These are phyloP conservation scores for Fusarium pseudograminearum DNA, from an alignment of 2,329 filamentous ascomycete genomes.

Conservation along the genomic window DNA sequence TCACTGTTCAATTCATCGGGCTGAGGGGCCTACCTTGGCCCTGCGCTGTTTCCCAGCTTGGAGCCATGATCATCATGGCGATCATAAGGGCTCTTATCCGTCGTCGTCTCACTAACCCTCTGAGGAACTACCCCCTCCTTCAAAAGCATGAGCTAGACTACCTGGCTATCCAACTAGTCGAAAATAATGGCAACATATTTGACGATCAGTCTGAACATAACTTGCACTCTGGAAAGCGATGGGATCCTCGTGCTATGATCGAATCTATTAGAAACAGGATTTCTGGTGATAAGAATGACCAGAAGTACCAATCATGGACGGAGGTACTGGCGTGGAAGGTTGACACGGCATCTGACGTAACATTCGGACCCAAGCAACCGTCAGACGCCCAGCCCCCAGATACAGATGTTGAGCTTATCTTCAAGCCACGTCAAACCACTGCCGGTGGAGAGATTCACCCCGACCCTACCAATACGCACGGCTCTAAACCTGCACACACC, in stretches of 20 bases:
- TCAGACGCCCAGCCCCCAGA: too few relatives aligned
- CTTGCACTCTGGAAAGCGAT: too few relatives aligned
- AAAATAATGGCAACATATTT: background rate
- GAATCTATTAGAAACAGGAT: too few relatives aligned
- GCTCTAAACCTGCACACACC: too few relatives aligned
- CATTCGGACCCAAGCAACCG: background rate
- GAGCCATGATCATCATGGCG: background rate
- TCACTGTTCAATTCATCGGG: background rate
- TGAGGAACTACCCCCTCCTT: fast-evolving
- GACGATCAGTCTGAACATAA: too few relatives aligned
- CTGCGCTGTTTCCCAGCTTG: background rate
- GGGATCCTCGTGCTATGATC: too few relatives aligned
- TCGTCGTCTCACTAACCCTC: fast-evolving
- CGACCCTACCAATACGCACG: too few relatives aligned
- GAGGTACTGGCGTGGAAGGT: background rate
- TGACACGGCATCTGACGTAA: background rate
- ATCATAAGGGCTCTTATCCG: background rate
- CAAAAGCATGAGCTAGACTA: background rate
- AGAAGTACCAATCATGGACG: background rate
- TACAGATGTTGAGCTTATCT: background rate
- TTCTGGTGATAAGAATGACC: too few relatives aligned
- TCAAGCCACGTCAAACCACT: background rate
- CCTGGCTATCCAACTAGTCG: background rate
- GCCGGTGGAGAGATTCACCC: fast-evolving
- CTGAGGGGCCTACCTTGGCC: background rate